Evolutionary conservation across 2,329 filamentous ascomycete species (phyloP), one percentile per base, ranked within the genome.

Genomic region (Colletotrichum viniferum): DNA sequence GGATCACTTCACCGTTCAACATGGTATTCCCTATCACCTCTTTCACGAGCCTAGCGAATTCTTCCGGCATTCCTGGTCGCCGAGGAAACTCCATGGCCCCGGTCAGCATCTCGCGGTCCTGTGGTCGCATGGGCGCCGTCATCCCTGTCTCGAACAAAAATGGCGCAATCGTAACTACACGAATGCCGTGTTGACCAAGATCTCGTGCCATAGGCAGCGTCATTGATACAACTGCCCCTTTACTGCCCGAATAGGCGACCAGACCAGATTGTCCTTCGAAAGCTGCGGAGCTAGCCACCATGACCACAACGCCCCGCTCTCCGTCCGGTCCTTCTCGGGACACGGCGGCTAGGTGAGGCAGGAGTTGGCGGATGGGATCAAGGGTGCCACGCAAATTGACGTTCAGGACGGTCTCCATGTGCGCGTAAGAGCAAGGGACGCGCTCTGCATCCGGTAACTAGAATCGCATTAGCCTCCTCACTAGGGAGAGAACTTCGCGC

Each of bases 391-490:
- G 52, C 14, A 56, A 5, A 56, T 56, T 26, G 52, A 56, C 52
- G 24, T 56, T 56, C 12, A 56, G 21, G 3, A 56, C 21, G 21
- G 52, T 56, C 52, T 56, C 52, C n/a, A 56, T 56, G 14, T 56
- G 52, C 52, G 0, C 52, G 3, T 56, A 56, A 21, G 52, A 56
- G 52, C 52, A 56, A 16, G 21, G 52, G 4, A 56, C 52, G 2
- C 52, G 12, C 10, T 26, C 52, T 26, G 52, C 0, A 56, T 56
- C 52, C 14, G 26, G 13, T 4, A 56, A 21, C 52, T 56, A 5
- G 7, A 56, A 1, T 56, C 12, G 4, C 1, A 9, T 26, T 16
- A 56, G 52, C 6, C 4, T 26, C 6, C 6, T 16, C 0, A 0
- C 9, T 12, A 14, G 12, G 3, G n/a, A 56, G 9, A 8, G 3